Evolutionary conservation across 495 filamentous ascomycete genomes (phyloP), one percentile per base, ranked within the genome.

Genomic region (Daldinia childiae): DNA sequence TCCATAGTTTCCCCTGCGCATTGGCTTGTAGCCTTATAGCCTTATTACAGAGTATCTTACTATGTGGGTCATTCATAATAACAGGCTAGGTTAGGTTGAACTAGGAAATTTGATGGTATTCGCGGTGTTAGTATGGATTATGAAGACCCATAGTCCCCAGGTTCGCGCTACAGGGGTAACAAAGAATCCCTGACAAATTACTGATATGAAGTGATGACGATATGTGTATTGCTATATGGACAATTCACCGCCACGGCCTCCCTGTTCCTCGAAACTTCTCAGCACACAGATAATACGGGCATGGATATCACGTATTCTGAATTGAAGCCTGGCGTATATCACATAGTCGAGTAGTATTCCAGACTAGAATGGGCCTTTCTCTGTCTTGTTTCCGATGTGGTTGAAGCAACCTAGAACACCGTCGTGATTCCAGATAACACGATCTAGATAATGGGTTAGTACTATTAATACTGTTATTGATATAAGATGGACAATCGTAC

Each of bases 361-460:
- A n/a, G 36, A 19, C 26, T 62, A 71, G 27, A 77, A 77, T 39
- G 75, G 75, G 1, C 73, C 75, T 14, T 39, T 67, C 30, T 70
- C 68, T 54, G 77, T 76, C 66, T 70, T 76, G 61, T 78, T 79
- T n/a, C 76, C 77, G 54, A 68, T 48, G 29, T 71, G 60, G 34
- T 67, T 59, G 52, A 76, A 76, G 68, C 77, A 79, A 5, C 74
- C 76, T 56, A 79, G 48, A 50, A 41, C 39, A 30, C 77, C 77
- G 39, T 78, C 62, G 34, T 71, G 66, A 56, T 79, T 76, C 59
- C 66, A 77, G 50, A 79, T 52, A 36, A 79, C 15, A 19, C 45
- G 61, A 39, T 79, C 77, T 79, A 26, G 30, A 38, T 11, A 34
- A 17, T 14, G 1, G 4, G 26, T 54, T 12, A 54, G 12, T 30